Evolutionary conservation across 306 rosid species (phyloP).

Genomic region (Rubus idaeus): DNA sequence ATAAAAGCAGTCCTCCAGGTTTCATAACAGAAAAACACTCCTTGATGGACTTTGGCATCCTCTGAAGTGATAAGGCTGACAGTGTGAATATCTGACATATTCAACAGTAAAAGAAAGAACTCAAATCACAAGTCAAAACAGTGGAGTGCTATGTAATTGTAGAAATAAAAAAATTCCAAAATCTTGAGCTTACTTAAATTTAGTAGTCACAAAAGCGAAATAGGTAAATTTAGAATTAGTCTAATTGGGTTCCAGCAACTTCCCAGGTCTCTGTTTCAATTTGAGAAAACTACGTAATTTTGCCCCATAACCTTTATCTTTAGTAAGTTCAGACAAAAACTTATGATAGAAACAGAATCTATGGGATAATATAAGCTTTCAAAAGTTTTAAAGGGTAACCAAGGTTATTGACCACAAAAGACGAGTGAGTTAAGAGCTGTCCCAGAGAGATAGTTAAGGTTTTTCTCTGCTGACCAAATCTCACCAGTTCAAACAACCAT

Average conservation of each 20-base stretch:
- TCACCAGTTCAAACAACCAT: background rate
- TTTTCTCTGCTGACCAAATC: background rate
- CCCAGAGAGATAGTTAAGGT: background rate
- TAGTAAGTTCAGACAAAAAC: background rate
- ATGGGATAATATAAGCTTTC: background rate
- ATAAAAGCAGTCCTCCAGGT: slow-evolving; percentile 88
- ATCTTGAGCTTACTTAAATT: background rate
- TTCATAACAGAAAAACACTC: slow-evolving; percentile 72
- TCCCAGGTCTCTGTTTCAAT: background rate
- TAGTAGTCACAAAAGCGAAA: background rate
- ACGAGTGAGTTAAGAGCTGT: background rate
- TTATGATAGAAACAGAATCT: background rate
- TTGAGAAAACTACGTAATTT: background rate
- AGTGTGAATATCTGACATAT: slow-evolving; percentile 77
- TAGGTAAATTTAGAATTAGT: background rate
- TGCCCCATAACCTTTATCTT: background rate
- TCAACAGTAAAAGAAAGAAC: slow-evolving; percentile 27
- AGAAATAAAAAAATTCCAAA: background rate
- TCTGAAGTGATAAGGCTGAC: slow-evolving; percentile 72
- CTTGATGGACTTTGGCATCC: slow-evolving; percentile 65
- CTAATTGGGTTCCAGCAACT: background rate
- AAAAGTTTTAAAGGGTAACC: background rate
- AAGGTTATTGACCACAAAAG: background rate
- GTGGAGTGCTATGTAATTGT: background rate
- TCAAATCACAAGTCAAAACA: slow-evolving; percentile 3